Evolutionary conservation across 176 grass and related monocot species (phyloP).

Genomic region (Thalia dealbata): DNA sequence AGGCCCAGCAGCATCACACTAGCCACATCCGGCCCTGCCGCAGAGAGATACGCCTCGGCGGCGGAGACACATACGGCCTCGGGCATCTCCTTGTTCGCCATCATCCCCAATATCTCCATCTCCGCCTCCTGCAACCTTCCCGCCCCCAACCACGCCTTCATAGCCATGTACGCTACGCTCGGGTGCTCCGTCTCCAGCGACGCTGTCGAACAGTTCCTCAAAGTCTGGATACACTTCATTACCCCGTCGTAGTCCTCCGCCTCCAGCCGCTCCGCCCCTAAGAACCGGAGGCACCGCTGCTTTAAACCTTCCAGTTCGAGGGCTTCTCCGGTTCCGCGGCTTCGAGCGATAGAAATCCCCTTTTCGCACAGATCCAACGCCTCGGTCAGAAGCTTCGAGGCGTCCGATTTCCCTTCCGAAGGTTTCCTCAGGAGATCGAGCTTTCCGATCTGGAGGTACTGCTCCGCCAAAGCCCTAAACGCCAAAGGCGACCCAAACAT

Average conservation of each 20-base stretch:
- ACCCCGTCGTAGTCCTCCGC: constrained; percentile 65
- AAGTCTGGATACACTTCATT: constrained; percentile 43
- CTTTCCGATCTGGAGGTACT: constrained; percentile 52
- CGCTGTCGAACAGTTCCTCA: constrained; percentile 27
- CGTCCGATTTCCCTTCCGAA: constrained; percentile 30
- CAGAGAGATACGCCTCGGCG: constrained; percentile 55
- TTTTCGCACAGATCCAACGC: constrained; percentile 88
- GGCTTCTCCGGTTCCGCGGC: constrained; percentile 13
- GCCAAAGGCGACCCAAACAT: constrained; percentile 29
- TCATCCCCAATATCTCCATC: constrained; percentile 55
- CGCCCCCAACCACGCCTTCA: constrained; percentile 45
- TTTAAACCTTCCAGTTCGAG: constrained; percentile 45
- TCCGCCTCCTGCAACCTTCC: constrained; percentile 61
- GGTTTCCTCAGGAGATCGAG: constrained; percentile 36
- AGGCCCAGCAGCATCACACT: constrained; percentile 49
- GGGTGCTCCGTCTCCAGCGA: constrained; percentile 41
- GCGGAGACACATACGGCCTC: constrained; percentile 51
- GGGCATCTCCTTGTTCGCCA: constrained; percentile 44
- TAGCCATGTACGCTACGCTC: constrained; percentile 53
- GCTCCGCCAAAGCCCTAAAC: constrained; percentile 48
- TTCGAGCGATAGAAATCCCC: constrained; percentile 22
- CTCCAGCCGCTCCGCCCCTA: constrained; percentile 59
- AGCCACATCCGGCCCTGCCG: constrained; percentile 44
- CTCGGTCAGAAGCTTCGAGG: constrained; percentile 66
- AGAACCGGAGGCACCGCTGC: constrained; percentile 56